These are phyloP conservation scores for Carex parvula DNA, from an alignment of 176 grass and related monocot species.

Conservation along the genomic window DNA sequence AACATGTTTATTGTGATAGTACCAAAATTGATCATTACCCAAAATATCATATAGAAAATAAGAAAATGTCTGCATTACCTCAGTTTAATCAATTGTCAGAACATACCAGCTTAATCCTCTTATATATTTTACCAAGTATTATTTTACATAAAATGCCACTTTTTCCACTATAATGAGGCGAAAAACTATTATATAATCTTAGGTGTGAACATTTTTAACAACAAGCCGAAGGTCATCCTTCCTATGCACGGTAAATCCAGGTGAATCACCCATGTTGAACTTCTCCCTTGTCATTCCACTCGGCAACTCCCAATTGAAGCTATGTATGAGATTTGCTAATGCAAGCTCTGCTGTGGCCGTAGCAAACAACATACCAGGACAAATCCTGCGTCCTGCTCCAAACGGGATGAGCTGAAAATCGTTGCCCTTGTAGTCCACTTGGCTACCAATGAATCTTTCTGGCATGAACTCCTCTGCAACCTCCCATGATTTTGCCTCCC, in stretches of 20 bases:
- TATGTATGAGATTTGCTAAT: conserved; percentile 32
- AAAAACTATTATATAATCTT: not conserved
- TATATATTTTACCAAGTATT: not conserved
- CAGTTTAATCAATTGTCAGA: no score
- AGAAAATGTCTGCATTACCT: no score
- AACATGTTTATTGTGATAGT: no score
- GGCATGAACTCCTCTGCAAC: conserved; percentile 47
- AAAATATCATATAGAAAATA: no score
- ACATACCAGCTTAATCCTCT: no score
- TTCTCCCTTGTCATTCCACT: conserved; percentile 11
- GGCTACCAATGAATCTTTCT: conserved; percentile 33
- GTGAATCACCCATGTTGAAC: conserved; percentile 43
- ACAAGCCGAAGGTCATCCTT: not conserved
- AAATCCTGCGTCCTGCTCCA: conserved; percentile 41
- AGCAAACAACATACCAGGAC: conserved; percentile 40
- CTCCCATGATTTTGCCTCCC: conserved; percentile 39
- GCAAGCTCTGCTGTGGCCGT: conserved; percentile 40
- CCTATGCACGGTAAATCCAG: conserved; percentile 16
- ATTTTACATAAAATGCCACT: not conserved
- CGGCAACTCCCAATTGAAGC: conserved; percentile 51
- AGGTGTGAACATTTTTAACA: not conserved
- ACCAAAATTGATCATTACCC: no score
- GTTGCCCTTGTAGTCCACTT: conserved; percentile 41
- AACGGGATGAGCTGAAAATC: conserved; percentile 54
- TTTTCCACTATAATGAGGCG: not conserved